A percentile compares a stretch with the other conserved stretches of the same genome.
Conservation (phyloP, 2,329 filamentous ascomycete genomes). For the Trichophyton verrucosum region DNA sequence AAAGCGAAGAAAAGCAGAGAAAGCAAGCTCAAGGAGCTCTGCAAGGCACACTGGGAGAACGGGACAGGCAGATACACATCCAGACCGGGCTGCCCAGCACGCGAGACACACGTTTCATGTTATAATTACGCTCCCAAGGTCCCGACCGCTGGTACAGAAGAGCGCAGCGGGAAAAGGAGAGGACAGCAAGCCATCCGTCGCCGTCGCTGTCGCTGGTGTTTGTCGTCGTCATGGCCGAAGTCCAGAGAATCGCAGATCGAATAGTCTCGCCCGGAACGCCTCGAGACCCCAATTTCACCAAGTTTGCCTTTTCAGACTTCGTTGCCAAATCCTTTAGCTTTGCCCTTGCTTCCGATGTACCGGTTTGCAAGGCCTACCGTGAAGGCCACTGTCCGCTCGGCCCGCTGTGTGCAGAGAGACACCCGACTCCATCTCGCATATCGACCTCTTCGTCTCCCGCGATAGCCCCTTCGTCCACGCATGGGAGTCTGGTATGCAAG, state of each 20-base stretch:
- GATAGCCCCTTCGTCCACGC: slow-evolving; percentile 29
- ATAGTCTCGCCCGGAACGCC: slow-evolving; percentile 26
- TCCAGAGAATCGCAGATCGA: slow-evolving; percentile 22
- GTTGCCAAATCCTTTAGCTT: slow-evolving; percentile 73
- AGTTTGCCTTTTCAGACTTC: slow-evolving; percentile 77
- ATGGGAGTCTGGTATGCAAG: slow-evolving; percentile 73
- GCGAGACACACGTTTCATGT: not conserved
- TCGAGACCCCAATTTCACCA: slow-evolving; percentile 40
- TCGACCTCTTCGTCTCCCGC: slow-evolving; percentile 34
- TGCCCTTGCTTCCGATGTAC: slow-evolving; percentile 63
- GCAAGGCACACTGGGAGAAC: slow-evolving; percentile 1
- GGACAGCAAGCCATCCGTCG: not conserved
- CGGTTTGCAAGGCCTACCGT: slow-evolving; percentile 74
- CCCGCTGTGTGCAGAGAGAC: slow-evolving; percentile 71
- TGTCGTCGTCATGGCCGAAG: slow-evolving; percentile 22
- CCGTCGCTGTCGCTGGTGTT: not conserved
- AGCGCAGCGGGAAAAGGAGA: not conserved
- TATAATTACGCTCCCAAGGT: not conserved
- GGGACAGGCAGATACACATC: not conserved
- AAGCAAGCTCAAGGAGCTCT: not conserved
- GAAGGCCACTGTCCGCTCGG: slow-evolving; percentile 80
- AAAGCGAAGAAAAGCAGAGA: not conserved
- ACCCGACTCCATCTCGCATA: slow-evolving; percentile 42
- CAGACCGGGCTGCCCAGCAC: not conserved
- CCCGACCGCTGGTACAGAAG: not conserved